These are phyloP conservation scores for Platanus orientalis DNA, from an alignment of 164 flowering plant species.

Conservation along the genomic window DNA sequence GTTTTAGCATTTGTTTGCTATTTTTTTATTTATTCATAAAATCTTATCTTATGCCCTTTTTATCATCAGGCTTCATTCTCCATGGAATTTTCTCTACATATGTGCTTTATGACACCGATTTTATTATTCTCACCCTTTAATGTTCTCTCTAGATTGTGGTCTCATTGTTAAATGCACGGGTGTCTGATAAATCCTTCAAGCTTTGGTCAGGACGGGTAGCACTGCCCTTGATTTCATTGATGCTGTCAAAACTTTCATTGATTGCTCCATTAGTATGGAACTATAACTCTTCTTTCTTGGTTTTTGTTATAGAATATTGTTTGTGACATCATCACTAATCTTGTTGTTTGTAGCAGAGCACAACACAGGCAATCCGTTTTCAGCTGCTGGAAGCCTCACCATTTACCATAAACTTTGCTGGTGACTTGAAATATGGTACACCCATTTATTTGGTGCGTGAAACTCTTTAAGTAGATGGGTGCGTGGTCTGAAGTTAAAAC, in stretches of 20 bases:
- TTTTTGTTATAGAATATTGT: neutral
- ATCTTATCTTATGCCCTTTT: constrained; percentile 1
- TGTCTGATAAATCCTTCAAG: constrained; percentile 66
- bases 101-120: constrained; percentile 6
- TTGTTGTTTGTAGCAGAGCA: constrained; percentile 51
- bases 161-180: constrained; percentile 81
- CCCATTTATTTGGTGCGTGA: neutral
- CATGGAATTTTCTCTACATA: neutral
- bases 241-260: constrained; percentile 86
- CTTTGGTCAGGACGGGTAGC: constrained; percentile 55
- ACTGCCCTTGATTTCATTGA: constrained; percentile 55
- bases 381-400: constrained; percentile 91
- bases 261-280: constrained; percentile 79
- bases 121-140: constrained; percentile 10
- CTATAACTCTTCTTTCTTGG: neutral
- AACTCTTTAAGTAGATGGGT: neutral
- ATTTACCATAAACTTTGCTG: constrained; percentile 57
- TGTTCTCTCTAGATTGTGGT: constrained; percentile 50
- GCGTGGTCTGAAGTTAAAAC: neutral
- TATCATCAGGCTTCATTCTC: neutral
- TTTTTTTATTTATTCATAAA: neutral
- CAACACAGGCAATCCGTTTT: constrained; percentile 61
- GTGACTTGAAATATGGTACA: constrained; percentile 90
- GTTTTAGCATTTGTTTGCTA: neutral
- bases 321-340: constrained; percentile 13